phyloP scores from a whole-genome alignment of 768 basidiomycete genomes.

The Russula sp. region DNA sequence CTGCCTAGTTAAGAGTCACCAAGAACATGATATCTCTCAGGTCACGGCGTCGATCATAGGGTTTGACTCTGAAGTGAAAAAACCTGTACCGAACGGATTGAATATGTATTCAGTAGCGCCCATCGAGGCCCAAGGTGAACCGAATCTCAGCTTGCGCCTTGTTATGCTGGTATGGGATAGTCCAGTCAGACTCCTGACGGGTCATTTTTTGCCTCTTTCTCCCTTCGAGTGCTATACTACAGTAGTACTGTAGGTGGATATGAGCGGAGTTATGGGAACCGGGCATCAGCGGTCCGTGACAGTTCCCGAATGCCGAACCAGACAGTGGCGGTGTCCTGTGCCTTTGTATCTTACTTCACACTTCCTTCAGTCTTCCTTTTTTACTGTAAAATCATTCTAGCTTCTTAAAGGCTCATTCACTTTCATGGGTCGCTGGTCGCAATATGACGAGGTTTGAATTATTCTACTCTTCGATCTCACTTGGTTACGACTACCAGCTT shows the following conservation, averaged over 20 bases:
- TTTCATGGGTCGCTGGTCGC: slow-evolving; percentile 40
- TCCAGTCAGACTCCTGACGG: too few relatives aligned
- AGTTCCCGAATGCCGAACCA: not conserved
- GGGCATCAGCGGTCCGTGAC: slow-evolving; percentile 1
- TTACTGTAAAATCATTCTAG: not conserved
- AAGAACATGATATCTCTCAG: too few relatives aligned
- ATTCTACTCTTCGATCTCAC: not conserved
- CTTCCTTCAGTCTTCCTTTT: not conserved
- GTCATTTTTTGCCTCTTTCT: too few relatives aligned
- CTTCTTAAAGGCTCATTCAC: not conserved
- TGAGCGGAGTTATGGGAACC: not conserved
- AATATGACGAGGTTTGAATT: slow-evolving; percentile 39
- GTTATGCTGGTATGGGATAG: not conserved
- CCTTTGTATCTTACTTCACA: not conserved
- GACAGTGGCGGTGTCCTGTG: not conserved
- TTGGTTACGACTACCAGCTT: slow-evolving; percentile 1
- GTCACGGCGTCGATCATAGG: too few relatives aligned
- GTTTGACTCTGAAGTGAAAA: too few relatives aligned
- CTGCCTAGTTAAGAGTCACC: not conserved
- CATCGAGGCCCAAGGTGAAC: not conserved
- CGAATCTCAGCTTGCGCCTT: not conserved
- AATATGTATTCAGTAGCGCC: not conserved
- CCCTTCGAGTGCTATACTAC: too few relatives aligned
- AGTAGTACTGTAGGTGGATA: too few relatives aligned
- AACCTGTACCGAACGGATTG: too few relatives aligned